phyloP scores from a whole-genome alignment of 2,329 filamentous ascomycete species.

The Sporothrix protearum region DNA sequence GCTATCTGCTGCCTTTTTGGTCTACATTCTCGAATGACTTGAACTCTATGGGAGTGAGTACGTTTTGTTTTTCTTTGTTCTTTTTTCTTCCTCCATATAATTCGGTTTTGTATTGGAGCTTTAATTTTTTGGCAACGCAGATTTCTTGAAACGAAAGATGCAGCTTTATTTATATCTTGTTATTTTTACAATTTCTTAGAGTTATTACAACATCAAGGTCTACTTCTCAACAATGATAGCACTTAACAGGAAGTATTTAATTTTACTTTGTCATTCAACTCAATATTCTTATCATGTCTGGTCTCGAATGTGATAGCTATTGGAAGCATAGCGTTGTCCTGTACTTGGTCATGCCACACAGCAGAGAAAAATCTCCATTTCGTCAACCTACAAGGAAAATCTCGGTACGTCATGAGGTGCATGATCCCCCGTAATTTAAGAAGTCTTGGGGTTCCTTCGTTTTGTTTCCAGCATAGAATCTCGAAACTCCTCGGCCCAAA shows the following conservation, averaged over 20 bases:
- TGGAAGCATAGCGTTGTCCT: background rate
- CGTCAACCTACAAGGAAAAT: too few relatives aligned
- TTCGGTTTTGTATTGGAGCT: too few relatives aligned
- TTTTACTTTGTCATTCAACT: too few relatives aligned
- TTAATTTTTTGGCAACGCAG: too few relatives aligned
- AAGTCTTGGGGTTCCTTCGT: background rate
- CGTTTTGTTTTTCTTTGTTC: background rate
- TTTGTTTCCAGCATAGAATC: background rate
- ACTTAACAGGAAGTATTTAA: too few relatives aligned
- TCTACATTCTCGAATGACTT: background rate
- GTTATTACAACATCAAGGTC: too few relatives aligned
- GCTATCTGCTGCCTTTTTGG: background rate
- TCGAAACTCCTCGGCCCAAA: slow-evolving; percentile 18
- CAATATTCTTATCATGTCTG: background rate
- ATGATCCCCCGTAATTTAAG: background rate
- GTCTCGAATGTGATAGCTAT: background rate
- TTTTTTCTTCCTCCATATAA: background rate
- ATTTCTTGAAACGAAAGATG: too few relatives aligned
- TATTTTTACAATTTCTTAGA: too few relatives aligned
- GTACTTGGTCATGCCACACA: background rate
- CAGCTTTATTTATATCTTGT: too few relatives aligned
- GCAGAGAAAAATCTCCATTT: background rate
- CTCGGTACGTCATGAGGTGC: background rate
- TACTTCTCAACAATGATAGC: too few relatives aligned
- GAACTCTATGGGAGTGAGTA: background rate